Evolutionary conservation across 345 rosid genomes (phyloP), one percentile per base, ranked within the genome.

Genomic region (Pistacia atlantica): DNA sequence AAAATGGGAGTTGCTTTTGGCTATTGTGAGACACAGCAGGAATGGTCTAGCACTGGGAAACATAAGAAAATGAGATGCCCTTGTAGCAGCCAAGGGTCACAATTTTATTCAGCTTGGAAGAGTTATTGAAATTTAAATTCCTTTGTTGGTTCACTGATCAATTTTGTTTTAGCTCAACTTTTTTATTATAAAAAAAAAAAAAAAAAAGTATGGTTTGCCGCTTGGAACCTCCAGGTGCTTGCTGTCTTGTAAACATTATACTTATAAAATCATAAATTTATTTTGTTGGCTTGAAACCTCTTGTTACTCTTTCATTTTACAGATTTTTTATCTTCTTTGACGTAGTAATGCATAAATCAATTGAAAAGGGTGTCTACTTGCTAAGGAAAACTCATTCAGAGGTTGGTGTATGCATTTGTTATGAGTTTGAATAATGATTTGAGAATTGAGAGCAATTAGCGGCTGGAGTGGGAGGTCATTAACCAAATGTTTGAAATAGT

Each of bases 81-180:
- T 18, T 51, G 62, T 4, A 0, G 52, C 4, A 4, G 35, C 48
- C 1, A 8, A 63, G 51, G n/a, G 17, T 51, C 28, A 25, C 35
- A 60, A 65, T 22, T 35, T 35, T 49, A 35, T 74, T 13, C 48
- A 51, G 70, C 63, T 64, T 75, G 62, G 57, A 38, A 66, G 31
- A 52, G 51, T 37, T 37, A 0, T 75, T 65, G 22, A 52, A 42
- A 48, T 1, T 49, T 67, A 1, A n/a, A 64, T 65, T 3, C 7
- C 37, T 74, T 65, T 4, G 77, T 63, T 20, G 63, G 37, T 65
- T 74, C 70, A 49, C 52, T 37, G 3, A 14, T 74, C 71, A 74
- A 54, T 74, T 74, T 74, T 16, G 48, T 63, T 64, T 65, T 59
- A 3, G 20, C 51, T 4, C 25, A 17, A 45, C 31, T n/a, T 63